Evolutionary conservation across 345 rosid genomes (phyloP).

Genomic region (Brassica rapa): DNA sequence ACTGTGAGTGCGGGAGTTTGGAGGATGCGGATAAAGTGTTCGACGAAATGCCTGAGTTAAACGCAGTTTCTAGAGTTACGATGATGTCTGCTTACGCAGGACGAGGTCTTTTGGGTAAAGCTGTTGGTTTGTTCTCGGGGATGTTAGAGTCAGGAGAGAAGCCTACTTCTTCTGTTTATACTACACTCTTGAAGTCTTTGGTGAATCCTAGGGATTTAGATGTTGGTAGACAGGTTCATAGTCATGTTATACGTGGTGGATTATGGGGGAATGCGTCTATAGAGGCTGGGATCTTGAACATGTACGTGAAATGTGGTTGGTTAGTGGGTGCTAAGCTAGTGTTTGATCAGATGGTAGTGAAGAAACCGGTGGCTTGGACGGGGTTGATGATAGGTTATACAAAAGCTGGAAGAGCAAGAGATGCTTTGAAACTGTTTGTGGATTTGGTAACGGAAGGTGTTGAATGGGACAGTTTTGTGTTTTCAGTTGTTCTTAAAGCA

Average conservation of each 20-base stretch:
- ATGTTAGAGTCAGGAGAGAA: slow-evolving; percentile 46
- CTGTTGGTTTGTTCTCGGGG: slow-evolving; percentile 46
- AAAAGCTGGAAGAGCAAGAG: slow-evolving; percentile 48
- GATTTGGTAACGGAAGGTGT: slow-evolving; percentile 54
- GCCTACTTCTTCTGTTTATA: slow-evolving; percentile 47
- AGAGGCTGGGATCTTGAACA: slow-evolving; percentile 51
- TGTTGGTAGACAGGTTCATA: slow-evolving; percentile 53
- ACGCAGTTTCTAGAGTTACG: slow-evolving; percentile 45
- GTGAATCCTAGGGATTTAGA: slow-evolving; percentile 41
- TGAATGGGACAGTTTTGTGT: slow-evolving; percentile 62
- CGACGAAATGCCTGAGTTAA: slow-evolving; percentile 62
- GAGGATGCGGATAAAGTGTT: slow-evolving; percentile 58
- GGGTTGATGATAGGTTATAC: slow-evolving; percentile 66
- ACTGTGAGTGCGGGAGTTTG: slow-evolving; percentile 56
- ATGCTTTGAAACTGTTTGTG: slow-evolving; percentile 50
- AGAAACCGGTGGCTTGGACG: slow-evolving; percentile 60
- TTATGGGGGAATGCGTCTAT: slow-evolving; percentile 43
- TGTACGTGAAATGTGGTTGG: slow-evolving; percentile 69
- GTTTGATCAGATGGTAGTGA: slow-evolving; percentile 53
- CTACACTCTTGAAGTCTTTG: slow-evolving; percentile 51
- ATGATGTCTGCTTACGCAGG: slow-evolving; percentile 59
- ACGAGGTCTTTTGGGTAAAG: slow-evolving; percentile 40
- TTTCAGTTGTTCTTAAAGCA: slow-evolving; percentile 71
- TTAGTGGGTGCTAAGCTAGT: slow-evolving; percentile 59
- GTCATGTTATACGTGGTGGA: slow-evolving; percentile 55